Conservation (phyloP, 495 filamentous ascomycete species). For the Aspergillus nidulans region DNA sequence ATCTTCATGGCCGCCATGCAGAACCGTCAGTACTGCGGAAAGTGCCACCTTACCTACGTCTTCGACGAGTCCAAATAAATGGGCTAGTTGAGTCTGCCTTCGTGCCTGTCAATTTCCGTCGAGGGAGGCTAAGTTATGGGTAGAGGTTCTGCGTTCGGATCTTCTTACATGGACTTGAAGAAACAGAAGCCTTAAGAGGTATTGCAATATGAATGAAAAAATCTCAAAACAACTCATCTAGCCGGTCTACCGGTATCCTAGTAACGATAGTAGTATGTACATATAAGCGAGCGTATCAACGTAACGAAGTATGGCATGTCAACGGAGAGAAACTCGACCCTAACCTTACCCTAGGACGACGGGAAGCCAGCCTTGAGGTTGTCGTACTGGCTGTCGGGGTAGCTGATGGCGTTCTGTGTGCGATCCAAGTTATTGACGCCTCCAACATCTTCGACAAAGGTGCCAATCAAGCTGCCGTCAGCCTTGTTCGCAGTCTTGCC, state of each 20-base stretch:
- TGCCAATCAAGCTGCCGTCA: conserved; percentile 58
- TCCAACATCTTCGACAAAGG: conserved; percentile 49
- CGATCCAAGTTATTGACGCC: conserved; percentile 49
- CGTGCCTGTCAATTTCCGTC: conserved; percentile 21
- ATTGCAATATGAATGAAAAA: conserved; percentile 16
- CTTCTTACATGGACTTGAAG: conserved; percentile 7
- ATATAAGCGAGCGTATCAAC: conserved; percentile 1
- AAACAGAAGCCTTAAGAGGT: conserved; percentile 9
- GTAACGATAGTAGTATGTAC: conserved; percentile 4
- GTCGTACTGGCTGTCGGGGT: conserved; percentile 75
- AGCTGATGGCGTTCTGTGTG: conserved; percentile 63
- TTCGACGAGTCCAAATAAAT: conserved; percentile 79
- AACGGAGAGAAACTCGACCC: neutral
- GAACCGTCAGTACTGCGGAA: conserved; percentile 99
- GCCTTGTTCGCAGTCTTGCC: conserved; percentile 37
- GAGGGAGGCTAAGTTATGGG: conserved; percentile 14
- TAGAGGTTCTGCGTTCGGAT: conserved; percentile 20
- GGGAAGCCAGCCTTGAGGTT: conserved; percentile 57
- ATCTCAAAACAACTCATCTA: conserved; percentile 9
- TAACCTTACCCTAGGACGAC: neutral
- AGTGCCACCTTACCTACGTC: conserved; percentile 99
- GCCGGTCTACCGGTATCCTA: conserved; percentile 4
- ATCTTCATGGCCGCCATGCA: conserved; percentile 99
- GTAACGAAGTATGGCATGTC: neutral
- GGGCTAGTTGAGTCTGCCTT: conserved; percentile 21